phyloP scores from a whole-genome alignment of 495 filamentous ascomycete genomes.

The Glonium stellatum region DNA sequence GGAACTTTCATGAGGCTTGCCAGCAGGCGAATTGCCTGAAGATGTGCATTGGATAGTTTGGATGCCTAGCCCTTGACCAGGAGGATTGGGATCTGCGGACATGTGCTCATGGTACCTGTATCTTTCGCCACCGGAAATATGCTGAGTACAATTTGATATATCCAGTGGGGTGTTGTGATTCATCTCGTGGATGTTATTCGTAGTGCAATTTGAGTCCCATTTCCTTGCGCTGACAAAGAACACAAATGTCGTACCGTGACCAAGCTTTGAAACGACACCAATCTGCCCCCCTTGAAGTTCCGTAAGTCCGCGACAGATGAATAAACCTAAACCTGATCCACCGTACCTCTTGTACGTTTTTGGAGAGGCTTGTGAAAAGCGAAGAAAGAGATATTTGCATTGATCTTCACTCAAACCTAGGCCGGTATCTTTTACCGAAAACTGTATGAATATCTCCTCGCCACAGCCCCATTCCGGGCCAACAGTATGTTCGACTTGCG shows the following conservation, averaged over 20 bases:
- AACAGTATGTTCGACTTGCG: neutral
- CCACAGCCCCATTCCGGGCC: neutral
- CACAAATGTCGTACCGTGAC: conserved; percentile 17
- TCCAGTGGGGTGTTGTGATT: neutral
- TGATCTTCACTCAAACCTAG: neutral
- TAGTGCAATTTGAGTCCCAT: neutral
- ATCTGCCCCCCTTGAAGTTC: conserved; percentile 27
- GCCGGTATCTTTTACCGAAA: neutral
- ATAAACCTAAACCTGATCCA: conserved; percentile 24
- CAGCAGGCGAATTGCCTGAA: too few species aligned
- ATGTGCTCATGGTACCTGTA: too few species aligned
- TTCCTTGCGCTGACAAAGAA: conserved; percentile 18
- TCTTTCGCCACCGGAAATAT: too few species aligned
- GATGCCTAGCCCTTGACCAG: too few species aligned
- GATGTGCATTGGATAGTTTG: too few species aligned
- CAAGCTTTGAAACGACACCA: conserved; percentile 21
- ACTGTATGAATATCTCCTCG: neutral
- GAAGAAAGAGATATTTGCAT: neutral
- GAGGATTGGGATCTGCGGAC: too few species aligned
- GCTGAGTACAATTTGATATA: too few species aligned
- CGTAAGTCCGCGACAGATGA: conserved; percentile 21
- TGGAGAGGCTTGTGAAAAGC: conserved; percentile 12
- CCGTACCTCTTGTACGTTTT: conserved; percentile 24
- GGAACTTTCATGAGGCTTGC: too few species aligned
- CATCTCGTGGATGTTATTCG: neutral